Evolutionary conservation across 495 filamentous ascomycete genomes (phyloP), one percentile per base, ranked within the genome.

Genomic region (Talaromyces proteolyticus): DNA sequence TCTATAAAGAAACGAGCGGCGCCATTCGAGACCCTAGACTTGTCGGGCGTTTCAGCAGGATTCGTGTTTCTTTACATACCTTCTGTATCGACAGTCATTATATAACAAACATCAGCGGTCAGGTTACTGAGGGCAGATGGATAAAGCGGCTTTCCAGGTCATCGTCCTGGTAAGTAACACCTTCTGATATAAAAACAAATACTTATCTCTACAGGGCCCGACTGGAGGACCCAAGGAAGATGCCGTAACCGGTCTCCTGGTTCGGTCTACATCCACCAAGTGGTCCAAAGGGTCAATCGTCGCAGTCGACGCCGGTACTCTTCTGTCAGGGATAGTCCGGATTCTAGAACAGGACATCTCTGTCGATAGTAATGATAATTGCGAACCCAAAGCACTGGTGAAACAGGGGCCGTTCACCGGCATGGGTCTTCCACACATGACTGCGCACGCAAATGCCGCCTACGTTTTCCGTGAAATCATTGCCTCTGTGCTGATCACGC

Each of bases 181-280:
- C n/a, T n/a, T n/a, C n/a, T n/a, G n/a, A n/a, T n/a, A n/a, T 3
- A 23, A 36, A 40, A 24, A 25, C 22, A 24, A 41, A 49, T 25
- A 4, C 10, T 16, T 24, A 3, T 14, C 3, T n/a, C n/a, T n/a
- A 16, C 65, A 96, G 91, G 93, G 93, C 47, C 82, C 89, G 23
- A 90, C 89, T 45, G 93, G 93, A 56, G 93, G 93, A 23, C 93
- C 93, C 8, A 79, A 79, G 55, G 93, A 98, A 71, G 83, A 90
- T 58, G 87, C 89, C 57, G 85, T 91, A 3, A 96, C 93, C 3
- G 90, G 89, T 8, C 77, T 96, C 29, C 80, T 98, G 2, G 86
- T 96, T 38, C 86, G 92, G 42, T 91, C 91, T 2, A 76, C 82
- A 6, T 72, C 82, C n/a, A 79, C 82, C 25, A 74, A 76, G 37